Evolutionary conservation across 2,329 filamentous ascomycete genomes (phyloP), one percentile per base, ranked within the genome.

Genomic region (Xylaria sp.): DNA sequence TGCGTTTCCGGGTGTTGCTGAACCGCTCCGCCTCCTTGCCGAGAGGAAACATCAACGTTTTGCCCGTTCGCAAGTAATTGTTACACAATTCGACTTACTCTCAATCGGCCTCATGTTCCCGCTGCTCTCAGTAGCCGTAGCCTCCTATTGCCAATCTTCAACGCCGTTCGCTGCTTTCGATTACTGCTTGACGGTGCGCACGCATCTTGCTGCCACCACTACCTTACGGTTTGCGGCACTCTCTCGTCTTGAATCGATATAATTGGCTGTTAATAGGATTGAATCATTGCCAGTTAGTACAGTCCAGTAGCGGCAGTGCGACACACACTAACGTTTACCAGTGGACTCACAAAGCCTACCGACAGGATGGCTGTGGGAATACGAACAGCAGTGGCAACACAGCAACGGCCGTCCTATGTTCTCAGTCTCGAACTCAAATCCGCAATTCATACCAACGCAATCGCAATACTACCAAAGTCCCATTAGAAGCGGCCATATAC

Each of bases 301-400:
- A 63, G n/a, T 15, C 33, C 2, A n/a, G 10, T 1, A 26, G 7
- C 23, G 2, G 36, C 7, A 54, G 11, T 11, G 17, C 42, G 15
- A 13, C 6, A 23, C 15, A 13, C 4, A 38, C 67, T 69, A 51
- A 69, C 28, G 17, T 38, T 56, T 13, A 2, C n/a, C 15, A 69
- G 67, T 66, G 63, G 33, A 49, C 11, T 56, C 54, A 7, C 63
- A 44, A 28, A 38, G 36, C 4, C 15, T 23, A 6, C 44, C 42
- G 1, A 17, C 9, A n/a, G 28, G 5, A 36, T 38, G 33, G 51
- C 38, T 20, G 20, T 46, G 58, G 62, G 57, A 65, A 13, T 20
- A 56, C 13, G 54, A 58, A n/a, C 20, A 38, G 1, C 28, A 40
- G 17, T 33, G 26, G 49, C 54, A 7, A 53, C 38, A 59, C 40